Conservation (phyloP, 2,329 filamentous ascomycete species). For the Ambrosiella beaveri region DNA sequence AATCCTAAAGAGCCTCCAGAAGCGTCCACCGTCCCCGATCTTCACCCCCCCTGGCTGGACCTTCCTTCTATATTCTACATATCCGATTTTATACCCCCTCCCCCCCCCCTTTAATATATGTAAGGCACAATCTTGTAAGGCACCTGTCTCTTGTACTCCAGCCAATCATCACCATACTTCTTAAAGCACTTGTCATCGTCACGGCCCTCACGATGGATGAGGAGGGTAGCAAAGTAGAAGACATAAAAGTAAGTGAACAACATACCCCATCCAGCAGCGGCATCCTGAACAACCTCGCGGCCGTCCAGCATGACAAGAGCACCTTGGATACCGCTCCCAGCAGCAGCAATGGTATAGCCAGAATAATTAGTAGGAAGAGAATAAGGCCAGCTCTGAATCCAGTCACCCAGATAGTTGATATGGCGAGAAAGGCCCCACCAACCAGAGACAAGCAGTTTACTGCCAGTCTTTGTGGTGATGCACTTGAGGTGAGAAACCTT, state of each 20-base stretch:
- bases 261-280: conserved; percentile 67
- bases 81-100: too few species aligned
- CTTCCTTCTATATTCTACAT: neutral
- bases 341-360: conserved; percentile 55
- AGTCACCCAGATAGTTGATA: conserved; percentile 93
- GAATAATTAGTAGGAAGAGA: conserved; percentile 71
- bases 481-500: conserved; percentile 64
- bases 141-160: conserved; percentile 69
- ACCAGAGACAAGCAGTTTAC: conserved; percentile 63
- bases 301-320: conserved; percentile 41
- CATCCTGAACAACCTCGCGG: conserved; percentile 50
- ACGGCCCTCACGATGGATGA: conserved; percentile 70
- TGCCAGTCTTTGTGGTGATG: conserved; percentile 69
- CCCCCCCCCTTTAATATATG: conserved; percentile 42
- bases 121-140: conserved; percentile 69
- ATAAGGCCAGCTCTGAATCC: conserved; percentile 86
- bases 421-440: conserved; percentile 91
- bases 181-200: conserved; percentile 81
- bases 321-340: conserved; percentile 30
- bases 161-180: conserved; percentile 91
- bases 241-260: conserved; percentile 90
- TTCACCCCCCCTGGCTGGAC: neutral
- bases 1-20: neutral
- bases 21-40: neutral
- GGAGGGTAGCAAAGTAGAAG: conserved; percentile 71